phyloP scores from a whole-genome alignment of 1,139 yeast genomes.

The Casaregolazyma lundiana region DNA sequence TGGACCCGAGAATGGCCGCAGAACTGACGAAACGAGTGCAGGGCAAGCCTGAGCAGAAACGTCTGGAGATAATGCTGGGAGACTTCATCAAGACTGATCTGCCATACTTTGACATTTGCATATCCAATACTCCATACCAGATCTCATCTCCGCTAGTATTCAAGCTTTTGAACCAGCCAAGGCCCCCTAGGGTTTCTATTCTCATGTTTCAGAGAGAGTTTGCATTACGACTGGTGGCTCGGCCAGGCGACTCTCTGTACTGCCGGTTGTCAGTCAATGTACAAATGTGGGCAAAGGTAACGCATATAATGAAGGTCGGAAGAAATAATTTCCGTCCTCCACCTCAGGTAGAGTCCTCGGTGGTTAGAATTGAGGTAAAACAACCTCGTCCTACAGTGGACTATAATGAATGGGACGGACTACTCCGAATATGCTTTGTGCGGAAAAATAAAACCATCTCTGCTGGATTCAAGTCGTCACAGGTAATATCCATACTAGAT shows the following conservation, averaged over 20 bases:
- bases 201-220: constrained; percentile 98
- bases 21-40: constrained; percentile 96
- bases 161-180: constrained; percentile 82
- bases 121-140: constrained; percentile 96
- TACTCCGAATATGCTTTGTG: constrained; percentile 82
- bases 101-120: constrained; percentile 93
- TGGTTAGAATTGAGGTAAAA: constrained; percentile 88
- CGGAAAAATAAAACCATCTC: constrained; percentile 90
- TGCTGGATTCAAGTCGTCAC: constrained; percentile 84
- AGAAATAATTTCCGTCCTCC: constrained; percentile 97
- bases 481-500: constrained; percentile 80
- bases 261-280: constrained; percentile 94
- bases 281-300: constrained; percentile 98
- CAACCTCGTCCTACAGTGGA: constrained; percentile 88
- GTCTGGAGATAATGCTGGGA: constrained; percentile 84
- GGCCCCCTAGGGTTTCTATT: constrained; percentile 92
- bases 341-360: constrained; percentile 96
- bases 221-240: constrained; percentile 85
- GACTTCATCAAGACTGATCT: constrained; percentile 95
- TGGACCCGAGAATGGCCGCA: constrained; percentile 99
- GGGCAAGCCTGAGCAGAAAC: constrained; percentile 89
- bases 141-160: constrained; percentile 95
- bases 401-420: constrained; percentile 95
- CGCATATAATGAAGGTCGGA: constrained; percentile 98
- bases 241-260: constrained; percentile 91